These are phyloP conservation scores for Thalassia testudinum DNA, from an alignment of 116 monocot genomes.

Conservation along the genomic window DNA sequence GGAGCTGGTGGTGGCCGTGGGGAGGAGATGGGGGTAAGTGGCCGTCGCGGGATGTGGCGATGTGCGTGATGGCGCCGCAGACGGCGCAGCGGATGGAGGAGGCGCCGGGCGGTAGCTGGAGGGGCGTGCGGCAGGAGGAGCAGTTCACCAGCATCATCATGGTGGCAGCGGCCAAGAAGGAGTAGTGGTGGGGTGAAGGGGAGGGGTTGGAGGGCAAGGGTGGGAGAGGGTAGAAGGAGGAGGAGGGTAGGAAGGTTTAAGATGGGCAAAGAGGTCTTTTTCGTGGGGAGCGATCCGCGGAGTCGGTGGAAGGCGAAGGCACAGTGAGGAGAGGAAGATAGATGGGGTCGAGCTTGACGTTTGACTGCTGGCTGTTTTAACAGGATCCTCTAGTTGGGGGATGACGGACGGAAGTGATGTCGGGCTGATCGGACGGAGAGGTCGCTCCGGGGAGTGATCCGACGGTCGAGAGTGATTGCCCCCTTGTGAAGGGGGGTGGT, in stretches of 20 bases:
- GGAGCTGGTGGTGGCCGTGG: not conserved
- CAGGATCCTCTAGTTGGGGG: too few species aligned
- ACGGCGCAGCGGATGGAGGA: slow-evolving; percentile 62
- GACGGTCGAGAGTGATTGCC: too few species aligned
- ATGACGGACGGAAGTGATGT: too few species aligned
- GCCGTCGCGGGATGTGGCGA: slow-evolving; percentile 20
- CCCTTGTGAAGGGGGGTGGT: too few species aligned
- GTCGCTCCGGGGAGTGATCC: too few species aligned
- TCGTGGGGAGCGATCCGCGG: too few species aligned
- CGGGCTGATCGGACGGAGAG: too few species aligned
- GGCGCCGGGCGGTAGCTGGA: slow-evolving; percentile 54
- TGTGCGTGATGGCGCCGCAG: slow-evolving; percentile 47
- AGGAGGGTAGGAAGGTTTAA: not conserved
- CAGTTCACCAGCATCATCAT: slow-evolving; percentile 64
- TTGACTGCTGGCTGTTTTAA: too few species aligned
- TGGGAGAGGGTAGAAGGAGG: not conserved
- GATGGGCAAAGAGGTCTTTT: too few species aligned
- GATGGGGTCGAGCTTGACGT: too few species aligned
- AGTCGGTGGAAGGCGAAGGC: too few species aligned
- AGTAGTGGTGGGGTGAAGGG: not conserved
- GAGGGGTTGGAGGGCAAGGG: not conserved
- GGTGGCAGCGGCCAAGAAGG: not conserved
- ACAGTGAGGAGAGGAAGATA: too few species aligned
- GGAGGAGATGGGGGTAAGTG: not conserved
- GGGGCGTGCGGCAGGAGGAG: slow-evolving; percentile 48